Conservation (phyloP, 129 eudicot species). For the Gnaphalium uliginosum region DNA sequence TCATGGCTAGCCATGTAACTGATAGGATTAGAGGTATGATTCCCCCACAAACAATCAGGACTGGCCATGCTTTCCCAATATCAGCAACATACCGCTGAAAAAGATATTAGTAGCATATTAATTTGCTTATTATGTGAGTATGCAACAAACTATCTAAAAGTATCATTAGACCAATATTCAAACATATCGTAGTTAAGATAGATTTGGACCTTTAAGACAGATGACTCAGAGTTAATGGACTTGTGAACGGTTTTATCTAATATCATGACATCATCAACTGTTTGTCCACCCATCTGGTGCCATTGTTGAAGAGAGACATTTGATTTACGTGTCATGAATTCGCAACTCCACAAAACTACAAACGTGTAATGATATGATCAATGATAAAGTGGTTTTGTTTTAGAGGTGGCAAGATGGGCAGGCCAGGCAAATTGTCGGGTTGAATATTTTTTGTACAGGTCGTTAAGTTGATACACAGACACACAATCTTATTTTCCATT, state of each 20-base stretch:
- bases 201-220: constrained; percentile 75
- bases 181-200: neutral
- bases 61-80: constrained; percentile 94
- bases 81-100: constrained; percentile 94
- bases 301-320: constrained; percentile 78
- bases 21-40: constrained; percentile 72
- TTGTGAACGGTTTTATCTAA: constrained; percentile 80
- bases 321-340: constrained; percentile 79
- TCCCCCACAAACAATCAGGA: constrained; percentile 96
- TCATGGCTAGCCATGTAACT: constrained; percentile 79
- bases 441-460: neutral
- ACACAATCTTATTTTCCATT: neutral
- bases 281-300: constrained; percentile 94
- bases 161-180: neutral
- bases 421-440: neutral
- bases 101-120: constrained; percentile 5
- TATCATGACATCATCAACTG: constrained; percentile 61
- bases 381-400: neutral
- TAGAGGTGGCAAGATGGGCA: neutral
- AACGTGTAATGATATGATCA: neutral
- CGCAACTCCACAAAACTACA: constrained; percentile 89
- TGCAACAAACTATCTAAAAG: neutral
- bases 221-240: constrained; percentile 68
- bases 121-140: neutral
- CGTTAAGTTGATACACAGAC: neutral